Base-by-base conservation (phyloP, 371 early-diverging fungal species). In the Apophysomyces trapeziformis region DNA sequence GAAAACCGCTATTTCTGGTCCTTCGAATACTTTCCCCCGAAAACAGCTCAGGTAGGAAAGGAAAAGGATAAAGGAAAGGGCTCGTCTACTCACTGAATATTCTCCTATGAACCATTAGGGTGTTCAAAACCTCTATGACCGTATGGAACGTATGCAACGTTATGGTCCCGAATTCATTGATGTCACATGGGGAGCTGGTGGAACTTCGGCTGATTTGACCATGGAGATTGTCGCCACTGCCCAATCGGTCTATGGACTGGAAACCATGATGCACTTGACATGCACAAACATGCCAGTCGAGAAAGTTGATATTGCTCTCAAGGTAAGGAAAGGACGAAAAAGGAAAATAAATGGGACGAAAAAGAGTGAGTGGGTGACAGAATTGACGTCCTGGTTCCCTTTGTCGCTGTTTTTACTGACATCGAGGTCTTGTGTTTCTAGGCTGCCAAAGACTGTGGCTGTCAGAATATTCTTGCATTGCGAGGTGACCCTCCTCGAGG, bases 11-110 rank as follows among this genome's bases (percentile, higher is more conserved):
- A 82, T 45, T 89, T 81, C 70, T 94, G 92, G 91, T 96, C 96
- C 14, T 97, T 97, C 76, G 97, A 97, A 82, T 97, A 93, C 85
- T 97, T 96, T 67, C 96, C 97, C 47, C 97, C 97, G 68, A 97
- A 94, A 83, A 97, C 98, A 21, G 86, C 91, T 69, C 92, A 90
- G 85, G 86, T 85, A 26, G 32, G 2, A 26, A 26, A 26, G 32
- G 32, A 83, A 57, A 38, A 11, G n/a, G n/a, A 18, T 8, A 7
- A 26, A 26, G 32, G 32, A 26, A 26, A 26, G 32, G 32, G 2
- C 2, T 21, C 39, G 1, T 21, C 14, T n/a, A 38, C 13, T 50
- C 38, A 13, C 26, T 57, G 38, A 47, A 9, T 38, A n/a, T 5
- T 32, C 0, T 26, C 32, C 2, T 26, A 26, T 26, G 32, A 26